Evolutionary conservation across 768 basidiomycete species (phyloP), one percentile per base, ranked within the genome.

Genomic region (Termitomyces sp.): DNA sequence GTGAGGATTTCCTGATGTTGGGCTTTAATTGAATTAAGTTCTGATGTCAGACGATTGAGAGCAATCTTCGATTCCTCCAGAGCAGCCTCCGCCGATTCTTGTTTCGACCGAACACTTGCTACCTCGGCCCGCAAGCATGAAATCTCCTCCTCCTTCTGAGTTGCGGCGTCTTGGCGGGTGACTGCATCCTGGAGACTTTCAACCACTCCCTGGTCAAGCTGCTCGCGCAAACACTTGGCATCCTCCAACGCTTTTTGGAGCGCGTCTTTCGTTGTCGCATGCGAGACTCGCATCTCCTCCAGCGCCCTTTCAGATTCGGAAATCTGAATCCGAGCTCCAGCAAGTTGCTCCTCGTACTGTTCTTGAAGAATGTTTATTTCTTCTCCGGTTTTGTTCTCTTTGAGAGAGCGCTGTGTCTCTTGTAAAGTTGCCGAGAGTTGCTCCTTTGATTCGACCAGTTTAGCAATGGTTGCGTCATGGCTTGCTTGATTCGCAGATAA

Each of bases 271-370:
- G 68, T 65, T 9, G 73, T 71, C 33, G 69, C 64, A 43, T 74
- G 67, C 8, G 67, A 65, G 14, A 66, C 67, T 57, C 68, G 71
- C 11, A 76, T 66, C 35, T 72, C 67, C 40, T 71, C 68, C 32
- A 81, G 59, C 20, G 75, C 67, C 46, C 64, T 66, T 41, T 67
- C 67, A 32, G 66, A 70, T 32, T 73, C 67, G 9, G 68, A 64
- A n/a, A 81, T 68, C 40, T 67, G 76, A 18, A 64, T 62, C 51
- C 73, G 73, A 24, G 82, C 56, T 22, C 64, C 64, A 6, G 65
- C 68, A 55, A 79, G 58, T 35, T 76, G 74, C 51, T 71, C 67
- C 4, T 71, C 64, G 47, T 79, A 76, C 53, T 70, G 66, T 36
- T 71, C 65, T 52, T 67, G 70, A 43, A 79, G 64, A 44, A 66